phyloP scores from a whole-genome alignment of 176 grass and related monocot species.

The Paspalum vaginatum region DNA sequence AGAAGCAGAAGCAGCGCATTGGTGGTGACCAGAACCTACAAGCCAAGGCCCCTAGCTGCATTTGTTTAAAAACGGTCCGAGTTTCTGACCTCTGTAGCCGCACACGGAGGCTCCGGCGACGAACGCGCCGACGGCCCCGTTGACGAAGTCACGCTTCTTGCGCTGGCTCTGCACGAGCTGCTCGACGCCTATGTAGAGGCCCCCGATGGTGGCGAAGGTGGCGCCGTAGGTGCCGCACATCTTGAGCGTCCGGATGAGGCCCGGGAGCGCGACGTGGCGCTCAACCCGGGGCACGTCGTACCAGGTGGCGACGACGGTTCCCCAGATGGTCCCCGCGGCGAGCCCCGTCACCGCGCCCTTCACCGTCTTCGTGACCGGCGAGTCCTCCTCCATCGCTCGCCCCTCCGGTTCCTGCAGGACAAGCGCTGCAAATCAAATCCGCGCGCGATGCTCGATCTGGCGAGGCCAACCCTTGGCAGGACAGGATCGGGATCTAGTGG shows the following conservation, averaged over 20 bases:
- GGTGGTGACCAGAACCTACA: not conserved
- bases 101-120: constrained; percentile 85
- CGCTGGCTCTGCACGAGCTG: constrained; percentile 88
- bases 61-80: not conserved
- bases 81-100: constrained; percentile 75
- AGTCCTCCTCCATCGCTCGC: constrained; percentile 71
- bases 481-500: constrained; percentile 47
- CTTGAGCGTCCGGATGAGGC: constrained; percentile 87
- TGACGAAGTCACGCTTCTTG: constrained; percentile 86
- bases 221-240: constrained; percentile 89
- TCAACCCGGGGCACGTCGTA: constrained; percentile 97
- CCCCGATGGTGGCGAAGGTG: constrained; percentile 88
- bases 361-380: constrained; percentile 66
- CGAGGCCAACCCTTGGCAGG: constrained; percentile 7
- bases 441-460: not conserved
- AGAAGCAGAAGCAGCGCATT: not conserved
- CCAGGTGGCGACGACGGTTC: constrained; percentile 93
- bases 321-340: constrained; percentile 77
- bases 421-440: not conserved
- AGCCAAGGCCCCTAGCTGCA: not conserved
- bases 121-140: constrained; percentile 83
- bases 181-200: constrained; percentile 89
- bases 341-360: constrained; percentile 82
- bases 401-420: constrained; percentile 18
- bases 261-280: constrained; percentile 88